Percentiles rank a stretch among this genome's conserved stretches.
phyloP scores from a whole-genome alignment of 1,139 yeast species.

The Arxiozyma bovina region DNA sequence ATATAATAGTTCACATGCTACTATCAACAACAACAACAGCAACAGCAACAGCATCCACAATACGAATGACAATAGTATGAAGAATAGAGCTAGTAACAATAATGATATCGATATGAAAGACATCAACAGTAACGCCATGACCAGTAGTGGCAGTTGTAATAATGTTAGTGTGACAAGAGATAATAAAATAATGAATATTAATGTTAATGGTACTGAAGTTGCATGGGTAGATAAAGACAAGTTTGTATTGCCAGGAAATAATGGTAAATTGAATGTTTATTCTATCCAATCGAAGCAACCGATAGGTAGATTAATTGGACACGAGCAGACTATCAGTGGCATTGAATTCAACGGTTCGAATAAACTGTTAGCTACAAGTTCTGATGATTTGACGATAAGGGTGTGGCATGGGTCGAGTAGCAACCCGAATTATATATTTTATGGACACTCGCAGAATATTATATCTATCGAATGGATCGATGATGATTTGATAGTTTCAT shows the following conservation, averaged over 20 bases:
- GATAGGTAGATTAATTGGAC: conserved; percentile 61
- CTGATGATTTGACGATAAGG: conserved; percentile 66
- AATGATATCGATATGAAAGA: conserved; percentile 35
- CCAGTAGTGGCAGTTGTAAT: not conserved
- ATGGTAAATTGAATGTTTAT: conserved; percentile 51
- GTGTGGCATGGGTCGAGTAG: conserved; percentile 63
- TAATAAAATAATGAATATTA: not conserved
- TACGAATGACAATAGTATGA: too few species aligned
- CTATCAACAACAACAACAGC: not conserved
- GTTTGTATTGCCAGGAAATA: conserved; percentile 58
- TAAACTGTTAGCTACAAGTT: conserved; percentile 58
- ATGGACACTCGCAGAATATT: conserved; percentile 51
- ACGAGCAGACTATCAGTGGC: conserved; percentile 50
- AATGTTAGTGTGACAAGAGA: not conserved
- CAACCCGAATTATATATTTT: conserved; percentile 36
- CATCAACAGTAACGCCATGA: not conserved
- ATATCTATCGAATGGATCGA: conserved; percentile 48
- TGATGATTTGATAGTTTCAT: conserved; percentile 33
- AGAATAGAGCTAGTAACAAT: conserved; percentile 36
- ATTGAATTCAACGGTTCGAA: conserved; percentile 45
- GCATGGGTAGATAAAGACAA: conserved; percentile 68
- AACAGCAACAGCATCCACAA: conserved; percentile 1
- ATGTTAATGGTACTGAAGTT: conserved; percentile 41
- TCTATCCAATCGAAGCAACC: conserved; percentile 45
- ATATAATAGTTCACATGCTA: not conserved